These are phyloP conservation scores for Colletotrichum costaricense DNA, from an alignment of 2,329 filamentous ascomycete species.

Conservation along the genomic window DNA sequence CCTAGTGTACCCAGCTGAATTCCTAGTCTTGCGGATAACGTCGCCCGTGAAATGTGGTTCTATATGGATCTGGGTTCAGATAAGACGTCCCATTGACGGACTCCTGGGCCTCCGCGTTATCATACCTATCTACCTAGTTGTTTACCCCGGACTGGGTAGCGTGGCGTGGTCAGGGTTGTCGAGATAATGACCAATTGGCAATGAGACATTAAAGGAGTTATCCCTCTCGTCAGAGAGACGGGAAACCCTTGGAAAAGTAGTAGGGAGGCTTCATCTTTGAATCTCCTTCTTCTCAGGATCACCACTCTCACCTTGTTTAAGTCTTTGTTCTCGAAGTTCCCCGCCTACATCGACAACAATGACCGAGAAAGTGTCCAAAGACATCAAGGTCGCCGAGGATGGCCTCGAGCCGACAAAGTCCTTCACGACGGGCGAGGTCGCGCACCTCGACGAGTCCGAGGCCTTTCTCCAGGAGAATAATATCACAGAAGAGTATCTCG, in stretches of 20 bases:
- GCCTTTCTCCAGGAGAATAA: conserved; percentile 61
- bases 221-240: not conserved
- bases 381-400: conserved; percentile 23
- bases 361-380: conserved; percentile 13
- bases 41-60: conserved; percentile 1
- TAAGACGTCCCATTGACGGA: conserved; percentile 14
- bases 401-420: conserved; percentile 34
- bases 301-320: not conserved
- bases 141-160: conserved; percentile 26
- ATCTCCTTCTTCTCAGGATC: not conserved
- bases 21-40: conserved; percentile 7
- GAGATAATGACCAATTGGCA: conserved; percentile 27
- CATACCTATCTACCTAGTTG: conserved; percentile 6
- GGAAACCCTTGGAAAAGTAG: not conserved
- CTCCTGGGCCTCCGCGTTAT: conserved; percentile 11
- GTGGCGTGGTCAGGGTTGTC: not conserved
- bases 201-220: conserved; percentile 21
- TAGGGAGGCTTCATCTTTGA: not conserved
- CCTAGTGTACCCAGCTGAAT: not conserved
- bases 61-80: conserved; percentile 3
- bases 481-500: conserved; percentile 53
- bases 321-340: not conserved
- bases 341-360: not conserved
- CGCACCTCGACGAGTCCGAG: conserved; percentile 58
- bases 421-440: conserved; percentile 24